Conservation (phyloP, 306 rosid genomes). For the Crataegus laevigata region DNA sequence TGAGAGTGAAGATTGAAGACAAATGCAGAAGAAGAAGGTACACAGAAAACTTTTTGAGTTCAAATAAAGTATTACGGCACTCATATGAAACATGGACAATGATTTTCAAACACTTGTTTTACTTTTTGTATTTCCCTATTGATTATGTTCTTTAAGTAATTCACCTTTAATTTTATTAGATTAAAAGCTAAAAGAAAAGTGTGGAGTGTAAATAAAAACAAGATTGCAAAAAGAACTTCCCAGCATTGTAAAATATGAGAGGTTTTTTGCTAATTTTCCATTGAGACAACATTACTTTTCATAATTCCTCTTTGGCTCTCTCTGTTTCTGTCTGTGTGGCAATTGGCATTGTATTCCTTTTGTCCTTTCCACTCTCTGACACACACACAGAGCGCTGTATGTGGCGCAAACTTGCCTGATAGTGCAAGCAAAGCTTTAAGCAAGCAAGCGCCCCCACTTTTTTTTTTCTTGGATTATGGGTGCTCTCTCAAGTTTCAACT, state of each 20-base stretch:
- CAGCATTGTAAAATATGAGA: background rate
- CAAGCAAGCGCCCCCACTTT: constrained; percentile 27
- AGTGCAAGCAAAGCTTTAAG: constrained; percentile 60
- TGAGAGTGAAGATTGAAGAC: background rate
- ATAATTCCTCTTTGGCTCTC: constrained; percentile 10
- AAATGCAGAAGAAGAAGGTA: background rate
- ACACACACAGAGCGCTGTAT: background rate
- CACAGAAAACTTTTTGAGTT: no score
- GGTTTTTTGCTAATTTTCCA: background rate
- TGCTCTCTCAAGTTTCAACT: background rate
- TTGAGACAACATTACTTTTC: background rate
- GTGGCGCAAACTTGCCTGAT: constrained; percentile 63
- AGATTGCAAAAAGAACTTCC: background rate
- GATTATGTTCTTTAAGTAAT: no score
- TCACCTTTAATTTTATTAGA: no score
- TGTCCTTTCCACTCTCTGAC: constrained; percentile 7
- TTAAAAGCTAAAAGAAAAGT: no score
- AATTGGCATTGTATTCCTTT: constrained; percentile 49
- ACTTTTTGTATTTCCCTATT: no score
- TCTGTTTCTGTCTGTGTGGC: constrained; percentile 7
- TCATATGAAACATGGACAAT: no score
- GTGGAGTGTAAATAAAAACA: background rate
- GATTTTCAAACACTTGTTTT: background rate
- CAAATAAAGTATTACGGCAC: background rate
- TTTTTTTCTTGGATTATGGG: background rate